Evolutionary conservation across 1,139 yeast genomes (phyloP).

Genomic region (Scheffersomyces illinoinensis): DNA sequence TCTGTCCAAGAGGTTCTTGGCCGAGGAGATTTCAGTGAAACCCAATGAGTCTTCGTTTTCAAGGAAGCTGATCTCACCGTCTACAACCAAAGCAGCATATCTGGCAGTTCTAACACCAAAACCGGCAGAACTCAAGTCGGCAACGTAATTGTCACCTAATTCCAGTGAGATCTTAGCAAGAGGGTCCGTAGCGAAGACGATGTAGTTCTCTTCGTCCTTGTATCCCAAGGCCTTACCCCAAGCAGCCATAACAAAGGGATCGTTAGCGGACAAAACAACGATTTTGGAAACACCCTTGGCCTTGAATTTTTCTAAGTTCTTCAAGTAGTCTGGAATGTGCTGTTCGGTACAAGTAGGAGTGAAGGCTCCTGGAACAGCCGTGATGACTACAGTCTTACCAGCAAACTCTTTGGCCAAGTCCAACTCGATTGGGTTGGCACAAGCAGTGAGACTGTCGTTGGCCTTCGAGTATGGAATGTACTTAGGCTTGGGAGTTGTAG

Average conservation of each 20-base stretch:
- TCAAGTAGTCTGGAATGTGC: constrained; percentile 77
- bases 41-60: constrained; percentile 63
- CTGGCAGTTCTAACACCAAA: constrained; percentile 17
- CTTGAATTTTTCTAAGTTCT: constrained; percentile 51
- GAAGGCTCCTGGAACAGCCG: constrained; percentile 90
- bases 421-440: constrained; percentile 42
- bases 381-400: constrained; percentile 43
- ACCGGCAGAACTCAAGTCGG: constrained; percentile 46
- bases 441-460: constrained; percentile 40
- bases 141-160: constrained; percentile 55
- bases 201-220: constrained; percentile 44
- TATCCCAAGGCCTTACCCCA: constrained; percentile 76
- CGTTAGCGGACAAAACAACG: constrained; percentile 74
- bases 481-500: constrained; percentile 52
- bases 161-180: constrained; percentile 60
- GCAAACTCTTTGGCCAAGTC: constrained; percentile 50
- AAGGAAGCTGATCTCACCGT: constrained; percentile 26
- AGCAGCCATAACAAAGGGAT: constrained; percentile 77
- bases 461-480: constrained; percentile 58
- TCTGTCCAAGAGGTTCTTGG: constrained; percentile 50
- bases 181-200: constrained; percentile 76
- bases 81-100: constrained; percentile 18
- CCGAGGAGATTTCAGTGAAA: constrained; percentile 61
- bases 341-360: constrained; percentile 84
- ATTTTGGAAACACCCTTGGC: constrained; percentile 72